Base-by-base conservation (phyloP, 768 basidiomycete genomes). In the Sarcodon sp. region DNA sequence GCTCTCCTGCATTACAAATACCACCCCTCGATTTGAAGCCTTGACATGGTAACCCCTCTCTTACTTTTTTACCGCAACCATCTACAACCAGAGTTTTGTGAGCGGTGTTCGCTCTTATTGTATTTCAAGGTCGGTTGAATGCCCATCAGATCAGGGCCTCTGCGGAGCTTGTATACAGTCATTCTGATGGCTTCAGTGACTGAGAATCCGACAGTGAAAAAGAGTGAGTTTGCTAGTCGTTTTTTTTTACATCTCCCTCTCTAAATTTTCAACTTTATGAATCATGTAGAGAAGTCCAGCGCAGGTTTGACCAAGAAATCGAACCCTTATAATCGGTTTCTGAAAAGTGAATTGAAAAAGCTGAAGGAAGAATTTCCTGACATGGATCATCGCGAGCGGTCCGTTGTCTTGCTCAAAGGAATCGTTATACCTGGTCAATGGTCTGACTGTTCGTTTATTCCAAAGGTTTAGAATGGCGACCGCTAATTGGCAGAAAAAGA, bases 271-370 rank as follows among this genome's bases (percentile, higher is more conserved):
- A 8, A 27, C 10, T 35, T 18, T 51, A 47, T 54, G 34, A 46
- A 57, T 55, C 53, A 16, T 46, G 39, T 54, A 76, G 71, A 66
- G 61, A 79, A 76, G 60, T 76, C 78, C 12, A 66, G 74, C 33
- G 67, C 66, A 35, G 65, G 66, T 13, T 71, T 75, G 58, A 75
- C 71, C 62, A 85, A 72, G 61, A 75, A 76, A 62, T 67, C 85
- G 43, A 79, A 79, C 34, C 72, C 76, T 11, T 89, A 83, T 66
- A 88, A 88, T 61, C 83, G 80, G 61, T 89, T 82, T 61, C 69
- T 87, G 83, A 77, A 85, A 71, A 67, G 73, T 16, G 85, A 87
- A 61, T 79, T 87, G 72, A 79, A 80, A 33, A 80, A 83, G 49
- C 70, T 88, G 61, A 87, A 84, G 69, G 80, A 83, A 56, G 68